Evolutionary conservation across 768 basidiomycete species (phyloP).

Genomic region (Leccinum pellstonianum): DNA sequence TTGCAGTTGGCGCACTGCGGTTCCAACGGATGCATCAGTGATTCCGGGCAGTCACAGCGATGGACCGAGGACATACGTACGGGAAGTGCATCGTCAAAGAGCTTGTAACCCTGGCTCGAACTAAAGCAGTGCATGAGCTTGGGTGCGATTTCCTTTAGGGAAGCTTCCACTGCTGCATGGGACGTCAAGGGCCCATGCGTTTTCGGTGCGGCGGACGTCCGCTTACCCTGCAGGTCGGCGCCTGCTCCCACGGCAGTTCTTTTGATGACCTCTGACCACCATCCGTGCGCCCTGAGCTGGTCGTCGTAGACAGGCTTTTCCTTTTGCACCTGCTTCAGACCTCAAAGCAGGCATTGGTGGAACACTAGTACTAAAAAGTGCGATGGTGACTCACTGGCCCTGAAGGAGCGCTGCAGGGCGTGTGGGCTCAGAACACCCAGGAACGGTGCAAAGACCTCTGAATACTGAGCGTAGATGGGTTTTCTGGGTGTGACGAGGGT

Average conservation of each 20-base stretch:
- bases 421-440: conserved; percentile 59
- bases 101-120: conserved; percentile 65
- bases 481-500: conserved; percentile 70
- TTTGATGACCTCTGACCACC: conserved; percentile 81
- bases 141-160: conserved; percentile 56
- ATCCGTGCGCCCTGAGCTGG: conserved; percentile 47
- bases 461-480: conserved; percentile 63
- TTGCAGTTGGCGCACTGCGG: conserved; percentile 46
- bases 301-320: conserved; percentile 56
- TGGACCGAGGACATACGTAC: conserved; percentile 37
- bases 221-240: conserved; percentile 54
- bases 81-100: conserved; percentile 52
- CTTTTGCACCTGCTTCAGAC: conserved; percentile 51
- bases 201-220: conserved; percentile 13
- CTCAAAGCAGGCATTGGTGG: conserved; percentile 27
- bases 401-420: conserved; percentile 57
- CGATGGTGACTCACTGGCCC: conserved; percentile 41
- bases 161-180: conserved; percentile 50
- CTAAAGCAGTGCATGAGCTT: conserved; percentile 67
- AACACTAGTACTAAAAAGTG: background rate
- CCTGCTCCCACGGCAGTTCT: conserved; percentile 76
- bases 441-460: conserved; percentile 63
- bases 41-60: background rate
- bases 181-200: conserved; percentile 19
- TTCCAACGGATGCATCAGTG: conserved; percentile 1